Evolutionary conservation across 306 rosid genomes (phyloP).

Genomic region (Glycyrrhiza uralensis): DNA sequence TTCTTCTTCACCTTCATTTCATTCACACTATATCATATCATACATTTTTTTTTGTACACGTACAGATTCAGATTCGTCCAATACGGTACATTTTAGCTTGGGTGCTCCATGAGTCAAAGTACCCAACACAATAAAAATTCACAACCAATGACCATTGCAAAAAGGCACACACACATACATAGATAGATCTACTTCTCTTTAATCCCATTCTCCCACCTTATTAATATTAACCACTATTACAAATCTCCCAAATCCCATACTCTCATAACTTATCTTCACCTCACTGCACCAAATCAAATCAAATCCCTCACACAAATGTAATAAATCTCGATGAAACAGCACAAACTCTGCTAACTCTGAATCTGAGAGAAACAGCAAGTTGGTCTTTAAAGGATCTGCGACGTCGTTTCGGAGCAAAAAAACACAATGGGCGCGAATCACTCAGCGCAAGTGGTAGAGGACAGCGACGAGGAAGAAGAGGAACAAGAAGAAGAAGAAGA

Average conservation of each 20-base stretch:
- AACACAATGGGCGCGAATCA: slow-evolving; percentile 41
- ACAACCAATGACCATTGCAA: neutral
- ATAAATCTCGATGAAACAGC: neutral
- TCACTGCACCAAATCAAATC: too few relatives aligned
- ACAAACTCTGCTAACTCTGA: neutral
- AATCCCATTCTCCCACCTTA: neutral
- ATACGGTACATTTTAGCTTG: neutral
- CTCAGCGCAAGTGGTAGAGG: slow-evolving; percentile 56
- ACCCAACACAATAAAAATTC: neutral
- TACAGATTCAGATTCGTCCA: neutral
- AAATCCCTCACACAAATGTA: neutral
- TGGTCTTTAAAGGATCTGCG: slow-evolving; percentile 16
- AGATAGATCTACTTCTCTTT: slow-evolving; percentile 5
- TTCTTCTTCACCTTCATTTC: too few relatives aligned
- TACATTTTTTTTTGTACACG: neutral
- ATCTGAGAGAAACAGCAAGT: neutral
- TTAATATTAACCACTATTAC: neutral
- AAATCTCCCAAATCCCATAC: neutral
- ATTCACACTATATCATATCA: too few relatives aligned
- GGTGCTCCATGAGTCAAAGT: neutral
- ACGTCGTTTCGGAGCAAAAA: slow-evolving; percentile 6
- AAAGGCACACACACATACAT: neutral
- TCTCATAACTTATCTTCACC: too few relatives aligned
- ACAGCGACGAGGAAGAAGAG: slow-evolving; percentile 58
- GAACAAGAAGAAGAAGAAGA: slow-evolving; percentile 47